Evolutionary conservation across 768 basidiomycete species (phyloP), one percentile per base, ranked within the genome.

Genomic region (Mycena metata): DNA sequence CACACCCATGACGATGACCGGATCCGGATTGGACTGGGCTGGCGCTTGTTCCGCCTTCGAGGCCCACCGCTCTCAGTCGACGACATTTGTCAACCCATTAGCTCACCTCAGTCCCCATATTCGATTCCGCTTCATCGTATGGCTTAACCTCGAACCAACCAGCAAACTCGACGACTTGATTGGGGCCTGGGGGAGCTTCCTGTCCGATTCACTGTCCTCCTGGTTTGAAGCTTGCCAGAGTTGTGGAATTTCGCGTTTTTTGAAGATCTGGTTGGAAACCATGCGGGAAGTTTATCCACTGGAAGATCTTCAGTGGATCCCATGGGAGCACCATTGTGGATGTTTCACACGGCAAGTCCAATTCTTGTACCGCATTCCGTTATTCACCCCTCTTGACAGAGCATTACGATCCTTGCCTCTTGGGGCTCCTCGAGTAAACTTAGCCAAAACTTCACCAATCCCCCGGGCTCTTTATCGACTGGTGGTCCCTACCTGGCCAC

Each of bases 401-500:
- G 33, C 43, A 15, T 15, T 62, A 15, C 23, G n/a, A 39, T 15
- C 39, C 39, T 30, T 30, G 50, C 35, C 36, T 17, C 17, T 23
- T 49, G 23, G 17, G 16, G n/a, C 26, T n/a, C 7, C 63, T 57
- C 13, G 30, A 11, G 23, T 13, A 4, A n/a, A 0, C 50, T 23
- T 57, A 11, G n/a, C n/a, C 26, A 56, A 33, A 2, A n/a, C 52
- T 56, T 56, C 59, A 11, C 19, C 21, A 21, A 36, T 45, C 2
- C 59, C 41, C 47, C 43, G 15, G 21, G 19, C 61, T 5, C 52
- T 67, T 42, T 62, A 50, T 19, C 45, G 56, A 21, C 60, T 67
- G 6, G 66, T 62, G 0, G 66, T 67, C 11, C 21, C 54, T 15
- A 46, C 52, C 16, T 67, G 66, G 66, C 60, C 66, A 2, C 60